Evolutionary conservation across 2,329 filamentous ascomycete species (phyloP), one percentile per base, ranked within the genome.

Genomic region (Gyromitra esculenta): DNA sequence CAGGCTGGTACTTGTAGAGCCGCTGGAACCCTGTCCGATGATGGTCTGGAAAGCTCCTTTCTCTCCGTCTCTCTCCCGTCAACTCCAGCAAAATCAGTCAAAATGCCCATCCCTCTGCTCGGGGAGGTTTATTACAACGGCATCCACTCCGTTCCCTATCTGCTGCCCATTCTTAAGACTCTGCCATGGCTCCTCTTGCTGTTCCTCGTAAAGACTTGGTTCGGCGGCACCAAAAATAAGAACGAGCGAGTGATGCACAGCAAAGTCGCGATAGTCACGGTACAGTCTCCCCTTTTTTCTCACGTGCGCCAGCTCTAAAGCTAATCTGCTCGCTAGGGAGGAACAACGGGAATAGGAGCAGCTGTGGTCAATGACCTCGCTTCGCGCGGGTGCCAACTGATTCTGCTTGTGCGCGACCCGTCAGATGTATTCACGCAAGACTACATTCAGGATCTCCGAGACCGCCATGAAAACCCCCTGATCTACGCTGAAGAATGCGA

Each of bases 401-500:
- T 98, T 75, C 90, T 99, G 56, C 89, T 99, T 65, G 97, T 95
- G 5, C 92, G 92, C 79, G 89, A 94, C 81, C 87, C 92, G 37
- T 89, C 93, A 11, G 94, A 99, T 83, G 89, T 93, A 11, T 98
- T 97, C 84, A 88, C 98, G 8, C 90, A 92, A 81, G 96, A 99
- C 81, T 97, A 93, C 84, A 92, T 99, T 81, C 91, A 97, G 80
- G 95, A 97, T 83, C 84, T 99, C 54, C 91, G 96, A 71, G 86
- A 87, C 37, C 86, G 87, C 69, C 93, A 93, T 6, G 87, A 89
- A 41, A 98, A 98, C 84, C 87, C 94, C 75, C 87, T 99, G 82
- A 93, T 99, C 80, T 98, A 97, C 81, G 94, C 96, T 76, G 96
- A 99, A 84, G 92, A 97, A 84, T 93, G 97, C 81, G 94, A 99